Conservation (phyloP, 208 protist species). For the Acanthamoeba culbertsoni region DNA sequence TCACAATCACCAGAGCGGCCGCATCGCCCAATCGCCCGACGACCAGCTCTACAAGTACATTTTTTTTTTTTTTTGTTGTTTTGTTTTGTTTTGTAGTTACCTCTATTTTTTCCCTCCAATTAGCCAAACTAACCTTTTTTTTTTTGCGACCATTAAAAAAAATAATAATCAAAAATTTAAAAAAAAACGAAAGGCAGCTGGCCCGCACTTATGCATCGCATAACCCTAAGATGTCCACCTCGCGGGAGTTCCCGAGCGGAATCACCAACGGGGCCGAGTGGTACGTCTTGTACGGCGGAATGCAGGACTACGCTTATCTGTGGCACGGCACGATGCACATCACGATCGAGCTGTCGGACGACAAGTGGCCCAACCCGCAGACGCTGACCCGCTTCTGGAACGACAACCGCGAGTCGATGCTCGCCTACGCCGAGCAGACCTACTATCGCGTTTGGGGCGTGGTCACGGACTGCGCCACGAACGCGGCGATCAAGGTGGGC, state of each 20-base stretch:
- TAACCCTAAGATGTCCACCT: not conserved
- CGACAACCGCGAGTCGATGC: not conserved
- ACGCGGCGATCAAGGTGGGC: not conserved
- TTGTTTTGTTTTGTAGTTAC: no score
- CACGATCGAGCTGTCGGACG: slow-evolving; percentile 19
- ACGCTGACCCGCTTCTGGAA: not conserved
- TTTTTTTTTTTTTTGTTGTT: no score
- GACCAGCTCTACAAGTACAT: not conserved
- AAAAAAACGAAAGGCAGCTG: not conserved
- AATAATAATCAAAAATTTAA: no score
- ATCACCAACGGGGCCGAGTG: slow-evolving; percentile 63
- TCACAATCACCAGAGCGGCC: not conserved
- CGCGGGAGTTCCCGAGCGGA: slow-evolving; percentile 25
- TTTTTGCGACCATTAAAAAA: no score
- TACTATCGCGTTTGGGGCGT: not conserved
- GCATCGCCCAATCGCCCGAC: not conserved
- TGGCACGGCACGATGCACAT: slow-evolving; percentile 7
- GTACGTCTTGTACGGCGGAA: slow-evolving; percentile 53
- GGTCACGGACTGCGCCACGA: not conserved
- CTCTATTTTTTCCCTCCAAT: no score
- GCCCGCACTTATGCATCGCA: not conserved
- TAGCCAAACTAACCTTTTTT: no score
- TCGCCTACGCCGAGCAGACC: not conserved
- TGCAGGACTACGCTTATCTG: slow-evolving; percentile 50
- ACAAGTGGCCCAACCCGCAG: not conserved